Conservation (phyloP, 2,329 filamentous ascomycete genomes). For the Didymosphaeria variabile region DNA sequence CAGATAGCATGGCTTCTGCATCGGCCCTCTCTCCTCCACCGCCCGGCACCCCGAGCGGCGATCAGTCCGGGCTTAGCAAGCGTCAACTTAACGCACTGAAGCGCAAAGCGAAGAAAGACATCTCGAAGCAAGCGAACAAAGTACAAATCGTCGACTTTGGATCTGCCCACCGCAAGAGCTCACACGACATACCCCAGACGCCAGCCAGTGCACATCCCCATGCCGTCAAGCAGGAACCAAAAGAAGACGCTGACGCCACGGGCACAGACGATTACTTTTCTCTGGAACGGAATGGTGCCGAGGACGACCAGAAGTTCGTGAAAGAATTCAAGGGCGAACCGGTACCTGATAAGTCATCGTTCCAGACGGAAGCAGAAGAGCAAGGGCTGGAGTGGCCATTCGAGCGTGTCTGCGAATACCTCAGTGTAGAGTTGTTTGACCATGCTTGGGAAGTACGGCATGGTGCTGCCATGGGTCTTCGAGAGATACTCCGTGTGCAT, state of each 20-base stretch:
- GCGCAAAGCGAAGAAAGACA: conserved; percentile 89
- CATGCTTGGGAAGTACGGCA: conserved; percentile 94
- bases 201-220: conserved; percentile 60
- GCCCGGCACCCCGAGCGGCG: conserved; percentile 52
- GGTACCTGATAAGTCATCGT: conserved; percentile 82
- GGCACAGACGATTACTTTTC: conserved; percentile 83
- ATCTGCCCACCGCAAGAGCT: conserved; percentile 68
- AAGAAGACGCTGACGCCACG: conserved; percentile 68
- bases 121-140: conserved; percentile 89
- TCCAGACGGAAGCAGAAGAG: conserved; percentile 79
- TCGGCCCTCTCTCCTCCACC: conserved; percentile 54
- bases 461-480: conserved; percentile 91
- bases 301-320: conserved; percentile 91
- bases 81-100: conserved; percentile 95
- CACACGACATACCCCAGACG: conserved; percentile 67
- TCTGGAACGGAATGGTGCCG: conserved; percentile 79
- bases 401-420: conserved; percentile 90
- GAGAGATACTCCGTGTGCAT: conserved; percentile 92
- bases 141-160: conserved; percentile 89
- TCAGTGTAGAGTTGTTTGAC: conserved; percentile 94
- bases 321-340: conserved; percentile 92
- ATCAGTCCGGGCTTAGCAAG: conserved; percentile 75
- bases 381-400: conserved; percentile 92
- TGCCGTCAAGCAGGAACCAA: conserved; percentile 68
- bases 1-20: conserved; percentile 56